phyloP scores from a whole-genome alignment of 2,329 filamentous ascomycete genomes.

The Monosporascus ibericus region DNA sequence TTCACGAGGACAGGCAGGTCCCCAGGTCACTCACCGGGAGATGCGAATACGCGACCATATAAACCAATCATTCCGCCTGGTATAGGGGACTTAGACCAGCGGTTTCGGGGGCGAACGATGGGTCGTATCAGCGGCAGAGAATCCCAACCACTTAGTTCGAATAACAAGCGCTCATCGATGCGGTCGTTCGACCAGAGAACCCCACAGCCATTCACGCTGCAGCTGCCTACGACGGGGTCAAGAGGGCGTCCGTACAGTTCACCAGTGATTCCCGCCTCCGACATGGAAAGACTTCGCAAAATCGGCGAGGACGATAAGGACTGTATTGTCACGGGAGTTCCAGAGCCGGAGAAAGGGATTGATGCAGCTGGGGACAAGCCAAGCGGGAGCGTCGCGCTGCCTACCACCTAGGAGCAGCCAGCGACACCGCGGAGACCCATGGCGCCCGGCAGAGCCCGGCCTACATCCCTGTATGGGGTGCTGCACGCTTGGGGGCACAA shows the following conservation, averaged over 20 bases:
- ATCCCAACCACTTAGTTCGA: background rate
- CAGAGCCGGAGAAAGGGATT: background rate
- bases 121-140: background rate
- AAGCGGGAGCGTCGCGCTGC: background rate
- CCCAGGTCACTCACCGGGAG: background rate
- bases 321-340: background rate
- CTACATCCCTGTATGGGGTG: conserved; percentile 13
- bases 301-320: background rate
- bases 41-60: background rate
- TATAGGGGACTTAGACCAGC: background rate
- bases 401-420: background rate
- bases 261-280: background rate
- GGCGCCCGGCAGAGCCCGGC: conserved; percentile 5
- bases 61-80: background rate
- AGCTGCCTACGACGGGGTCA: background rate
- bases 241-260: background rate
- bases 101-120: background rate
- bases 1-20: too few species aligned
- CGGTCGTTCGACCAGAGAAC: background rate
- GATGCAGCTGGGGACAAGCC: background rate
- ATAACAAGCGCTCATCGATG: background rate
- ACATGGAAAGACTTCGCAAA: background rate
- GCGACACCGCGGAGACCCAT: background rate
- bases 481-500: conserved; percentile 8
- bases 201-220: background rate